Evolutionary conservation across 306 rosid genomes (phyloP).

Genomic region (Sesbania bispinosa): DNA sequence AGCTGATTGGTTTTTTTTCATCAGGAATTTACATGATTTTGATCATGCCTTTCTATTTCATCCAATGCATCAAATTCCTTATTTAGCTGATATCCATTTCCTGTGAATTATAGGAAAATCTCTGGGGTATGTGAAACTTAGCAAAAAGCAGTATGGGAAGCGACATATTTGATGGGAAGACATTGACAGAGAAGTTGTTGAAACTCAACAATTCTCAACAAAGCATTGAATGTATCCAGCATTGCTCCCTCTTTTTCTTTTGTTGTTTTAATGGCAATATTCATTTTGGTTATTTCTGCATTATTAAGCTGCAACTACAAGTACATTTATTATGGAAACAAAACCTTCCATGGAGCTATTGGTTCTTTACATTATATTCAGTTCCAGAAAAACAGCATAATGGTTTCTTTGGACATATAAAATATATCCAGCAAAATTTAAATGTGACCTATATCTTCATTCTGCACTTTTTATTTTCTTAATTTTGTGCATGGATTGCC

Average conservation of each 20-base stretch:
- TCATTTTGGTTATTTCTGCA: constrained; percentile 20
- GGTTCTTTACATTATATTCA: no score
- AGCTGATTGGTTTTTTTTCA: constrained; percentile 4
- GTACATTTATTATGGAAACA: constrained; percentile 9
- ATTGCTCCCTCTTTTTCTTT: neutral
- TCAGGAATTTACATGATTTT: neutral
- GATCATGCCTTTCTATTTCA: constrained; percentile 16
- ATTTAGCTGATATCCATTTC: neutral
- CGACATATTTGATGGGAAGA: constrained; percentile 59
- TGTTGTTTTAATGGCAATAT: neutral
- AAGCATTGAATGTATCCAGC: constrained; percentile 88
- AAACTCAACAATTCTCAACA: constrained; percentile 90
- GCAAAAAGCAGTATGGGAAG: constrained; percentile 52
- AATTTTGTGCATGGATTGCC: neutral
- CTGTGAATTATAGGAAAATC: constrained; percentile 29
- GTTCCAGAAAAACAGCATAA: no score
- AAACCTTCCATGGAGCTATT: neutral
- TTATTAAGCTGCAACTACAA: neutral
- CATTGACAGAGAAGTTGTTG: constrained; percentile 63
- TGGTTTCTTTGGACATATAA: constrained; percentile 2
- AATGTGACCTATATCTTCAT: neutral
- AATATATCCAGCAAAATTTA: neutral
- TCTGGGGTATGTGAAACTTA: constrained; percentile 41
- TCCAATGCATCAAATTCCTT: neutral
- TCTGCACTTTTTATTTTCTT: neutral